Base-by-base conservation (phyloP, 2,329 filamentous ascomycete species). In the Triangularia verruculosa region DNA sequence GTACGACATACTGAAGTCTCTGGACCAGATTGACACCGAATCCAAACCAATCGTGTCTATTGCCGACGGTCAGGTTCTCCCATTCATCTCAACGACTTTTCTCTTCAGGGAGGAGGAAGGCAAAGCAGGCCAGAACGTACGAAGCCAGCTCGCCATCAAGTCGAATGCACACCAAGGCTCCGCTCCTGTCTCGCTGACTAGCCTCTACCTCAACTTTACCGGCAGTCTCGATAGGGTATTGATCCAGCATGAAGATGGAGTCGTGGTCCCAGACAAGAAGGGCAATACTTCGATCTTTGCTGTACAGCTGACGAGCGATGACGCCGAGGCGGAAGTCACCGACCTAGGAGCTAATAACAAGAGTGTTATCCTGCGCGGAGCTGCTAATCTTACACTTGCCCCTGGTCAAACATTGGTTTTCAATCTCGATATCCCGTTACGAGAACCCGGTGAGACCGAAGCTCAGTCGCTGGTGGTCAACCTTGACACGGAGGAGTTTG, bases 401-500 rank as follows among this genome's bases (percentile, higher is more conserved):
- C 85, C 92, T 13, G 87, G 87, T 0, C 84, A 90, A 65, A 89
- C 83, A 8, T 86, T 85, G 60, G 85, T 93, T 0, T 89, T 91
- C 66, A 86, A 90, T 69, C 82, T 97, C 70, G 84, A 83, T 8
- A 84, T 92, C 63, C 85, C 89, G 1, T 83, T 97, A 15, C 87
- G 92, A 64, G 93, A 97, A 75, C 86, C 93, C 2, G 93, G 92
- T n/a, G 85, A 91, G 62, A 87, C 89, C 0, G 86, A 83, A 56
- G 87, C 91, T 3, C 81, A 83, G 4, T 86, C 86, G 1, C 84
- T 89, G 9, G 84, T 80, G 0, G 77, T 96, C 27, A 78, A 80
- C 0, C 76, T 95, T n/a, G 79, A 85, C 27, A 86, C 84, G 13
- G 82, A 88, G 0, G 76, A 80, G 0, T 96, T 94, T 69, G 80